phyloP scores from a whole-genome alignment of 2,329 filamentous ascomycete species.

The Cryphonectria parasitica region DNA sequence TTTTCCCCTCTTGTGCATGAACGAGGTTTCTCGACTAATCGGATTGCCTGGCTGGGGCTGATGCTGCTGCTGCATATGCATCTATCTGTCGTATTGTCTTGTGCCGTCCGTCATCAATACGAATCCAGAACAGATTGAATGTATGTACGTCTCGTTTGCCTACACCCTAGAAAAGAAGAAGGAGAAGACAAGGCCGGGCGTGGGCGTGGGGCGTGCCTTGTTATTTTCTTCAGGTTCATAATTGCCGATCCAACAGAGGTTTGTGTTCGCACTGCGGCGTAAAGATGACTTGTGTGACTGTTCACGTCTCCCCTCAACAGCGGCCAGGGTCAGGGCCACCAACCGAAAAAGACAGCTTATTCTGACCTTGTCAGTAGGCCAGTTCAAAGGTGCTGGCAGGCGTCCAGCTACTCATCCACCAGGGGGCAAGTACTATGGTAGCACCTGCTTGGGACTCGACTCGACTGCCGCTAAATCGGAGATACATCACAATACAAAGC shows the following conservation, averaged over 20 bases:
- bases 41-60: background rate
- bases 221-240: background rate
- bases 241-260: constrained; percentile 3
- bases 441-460: background rate
- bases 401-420: background rate
- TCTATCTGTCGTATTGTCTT: background rate
- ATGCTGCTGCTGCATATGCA: background rate
- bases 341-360: background rate
- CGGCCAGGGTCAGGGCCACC: too few species aligned
- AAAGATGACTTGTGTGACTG: background rate
- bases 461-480: background rate
- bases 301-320: background rate
- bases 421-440: background rate
- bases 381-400: background rate
- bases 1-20: background rate
- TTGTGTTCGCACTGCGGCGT: background rate
- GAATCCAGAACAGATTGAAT: background rate
- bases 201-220: constrained; percentile 4
- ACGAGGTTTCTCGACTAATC: constrained; percentile 1
- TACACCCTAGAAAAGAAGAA: background rate
- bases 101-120: background rate
- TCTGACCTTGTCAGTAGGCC: background rate
- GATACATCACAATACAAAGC: constrained; percentile 2
- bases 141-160: constrained; percentile 4
- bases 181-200: background rate